Percentiles rank a stretch among this genome's conserved stretches.
Evolutionary conservation across 2,329 filamentous ascomycete genomes (phyloP).

Genomic region (Colletotrichum spinosum): DNA sequence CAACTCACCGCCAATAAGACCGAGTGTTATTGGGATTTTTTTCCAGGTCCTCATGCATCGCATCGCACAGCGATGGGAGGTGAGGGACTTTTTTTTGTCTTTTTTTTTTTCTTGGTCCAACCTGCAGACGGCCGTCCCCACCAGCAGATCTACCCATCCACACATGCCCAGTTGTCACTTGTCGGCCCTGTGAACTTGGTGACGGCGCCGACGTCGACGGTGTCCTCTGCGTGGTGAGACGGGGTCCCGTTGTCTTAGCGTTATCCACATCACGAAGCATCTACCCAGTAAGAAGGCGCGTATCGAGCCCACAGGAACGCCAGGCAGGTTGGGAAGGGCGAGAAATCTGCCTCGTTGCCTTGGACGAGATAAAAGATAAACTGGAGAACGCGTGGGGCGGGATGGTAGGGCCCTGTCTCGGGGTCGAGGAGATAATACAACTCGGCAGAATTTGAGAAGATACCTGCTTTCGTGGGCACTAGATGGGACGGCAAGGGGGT

Average conservation of each 20-base stretch:
- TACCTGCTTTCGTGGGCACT: conserved; percentile 1
- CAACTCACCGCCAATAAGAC: conserved; percentile 30
- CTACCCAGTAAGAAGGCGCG: conserved; percentile 19
- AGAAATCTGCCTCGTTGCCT: conserved; percentile 26
- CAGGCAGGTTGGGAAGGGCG: conserved; percentile 22
- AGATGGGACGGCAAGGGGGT: conserved; percentile 15
- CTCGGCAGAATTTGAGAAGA: not conserved
- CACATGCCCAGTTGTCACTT: conserved; percentile 4
- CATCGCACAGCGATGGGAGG: conserved; percentile 8
- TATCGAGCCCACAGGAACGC: conserved; percentile 23
- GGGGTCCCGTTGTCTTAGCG: conserved; percentile 16
- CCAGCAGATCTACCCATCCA: conserved; percentile 21
- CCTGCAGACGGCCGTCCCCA: conserved; percentile 24
- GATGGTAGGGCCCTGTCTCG: conserved; percentile 36
- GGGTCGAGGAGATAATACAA: not conserved
- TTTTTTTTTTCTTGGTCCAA: conserved; percentile 19
- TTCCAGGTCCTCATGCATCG: conserved; percentile 31
- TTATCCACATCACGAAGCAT: conserved; percentile 22
- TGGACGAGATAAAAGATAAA: conserved; percentile 34
- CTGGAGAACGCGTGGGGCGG: conserved; percentile 34
- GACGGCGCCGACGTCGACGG: too few relatives aligned
- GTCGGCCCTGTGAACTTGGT: conserved; percentile 3
- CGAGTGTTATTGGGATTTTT: conserved; percentile 6
- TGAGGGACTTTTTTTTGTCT: conserved; percentile 25
- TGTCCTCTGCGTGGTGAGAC: not conserved